Evolutionary conservation across 2,329 filamentous ascomycete genomes (phyloP), one percentile per base, ranked within the genome.

Genomic region (Cladosporium phlei): DNA sequence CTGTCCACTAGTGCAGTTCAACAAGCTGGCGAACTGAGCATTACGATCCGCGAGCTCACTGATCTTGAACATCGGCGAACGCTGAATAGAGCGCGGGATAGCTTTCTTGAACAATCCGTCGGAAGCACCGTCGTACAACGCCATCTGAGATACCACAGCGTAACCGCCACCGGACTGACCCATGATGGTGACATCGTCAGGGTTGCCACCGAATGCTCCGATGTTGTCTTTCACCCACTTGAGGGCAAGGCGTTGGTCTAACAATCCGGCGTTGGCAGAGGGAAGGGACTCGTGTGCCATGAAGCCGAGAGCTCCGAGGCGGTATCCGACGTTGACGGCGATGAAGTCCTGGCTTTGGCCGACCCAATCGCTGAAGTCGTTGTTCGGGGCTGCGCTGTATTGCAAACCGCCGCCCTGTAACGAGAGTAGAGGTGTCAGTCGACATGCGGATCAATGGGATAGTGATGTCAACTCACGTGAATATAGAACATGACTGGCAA

Each of bases 241-340:
- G 30, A 73, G 55, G 0, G 62, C 65, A 51, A 69, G 49, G 22
- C 70, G 66, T 52, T 71, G 60, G 37, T 70, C 63, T 1, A 62
- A 58, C 3, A 72, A 57, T 16, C 69, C 70, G 5, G 52, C 40
- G 39, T 72, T 71, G 46, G 82, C 61, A 27, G 76, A 49, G 51
- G 19, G 48, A 8, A 75, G 72, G 33, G 75, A 49, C 2, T 60
- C 62, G 16, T 73, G 80, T 17, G 79, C 77, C 27, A 86, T 63
- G 65, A 90, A 88, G 0, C 85, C 85, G 52, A 88, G 67, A 6
- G 78, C 76, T 2, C 82, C 82, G 46, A 86, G 73, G 3, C 83
- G 74, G 60, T 85, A 79, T 66, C 77, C 78, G 62, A 81, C 75
- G 60, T 71, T 76, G 46, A 84, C 69, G 17, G 70, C 76, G 29